These are phyloP conservation scores for Castanea sativa DNA, from an alignment of 306 rosid species.

Conservation along the genomic window DNA sequence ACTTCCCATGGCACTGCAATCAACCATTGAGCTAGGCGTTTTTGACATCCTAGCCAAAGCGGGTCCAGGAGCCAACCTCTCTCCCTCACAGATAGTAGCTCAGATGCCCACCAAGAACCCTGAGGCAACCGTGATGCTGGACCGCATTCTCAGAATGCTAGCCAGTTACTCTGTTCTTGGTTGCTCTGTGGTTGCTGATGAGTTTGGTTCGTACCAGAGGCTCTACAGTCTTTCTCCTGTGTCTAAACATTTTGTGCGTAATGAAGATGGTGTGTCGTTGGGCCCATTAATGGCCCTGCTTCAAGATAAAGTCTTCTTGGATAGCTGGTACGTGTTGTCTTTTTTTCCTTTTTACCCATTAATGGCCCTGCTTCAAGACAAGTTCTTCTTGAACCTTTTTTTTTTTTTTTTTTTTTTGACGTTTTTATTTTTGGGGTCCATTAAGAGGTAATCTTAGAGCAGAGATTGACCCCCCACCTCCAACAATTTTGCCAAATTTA, in stretches of 20 bases:
- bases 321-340: slow-evolving; percentile 28
- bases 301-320: slow-evolving; percentile 30
- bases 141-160: slow-evolving; percentile 1
- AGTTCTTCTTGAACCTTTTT: too few species aligned
- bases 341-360: too few species aligned
- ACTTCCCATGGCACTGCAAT: background rate
- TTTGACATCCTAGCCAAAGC: slow-evolving; percentile 1
- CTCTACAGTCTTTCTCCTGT: slow-evolving; percentile 31
- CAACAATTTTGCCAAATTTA: too few species aligned
- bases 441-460: too few species aligned
- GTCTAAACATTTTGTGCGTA: slow-evolving; percentile 5
- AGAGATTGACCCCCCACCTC: too few species aligned
- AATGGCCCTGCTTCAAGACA: too few species aligned
- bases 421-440: too few species aligned
- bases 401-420: too few species aligned
- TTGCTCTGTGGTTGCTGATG: slow-evolving; percentile 19
- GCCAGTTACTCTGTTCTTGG: slow-evolving; percentile 31
- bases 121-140: background rate
- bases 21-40: background rate
- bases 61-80: background rate
- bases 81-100: background rate
- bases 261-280: slow-evolving; percentile 35
- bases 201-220: slow-evolving; percentile 9
- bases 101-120: background rate
- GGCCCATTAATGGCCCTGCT: slow-evolving; percentile 9